Conservation (phyloP, 331 rosid species). For the Rosa hybrid region DNA sequence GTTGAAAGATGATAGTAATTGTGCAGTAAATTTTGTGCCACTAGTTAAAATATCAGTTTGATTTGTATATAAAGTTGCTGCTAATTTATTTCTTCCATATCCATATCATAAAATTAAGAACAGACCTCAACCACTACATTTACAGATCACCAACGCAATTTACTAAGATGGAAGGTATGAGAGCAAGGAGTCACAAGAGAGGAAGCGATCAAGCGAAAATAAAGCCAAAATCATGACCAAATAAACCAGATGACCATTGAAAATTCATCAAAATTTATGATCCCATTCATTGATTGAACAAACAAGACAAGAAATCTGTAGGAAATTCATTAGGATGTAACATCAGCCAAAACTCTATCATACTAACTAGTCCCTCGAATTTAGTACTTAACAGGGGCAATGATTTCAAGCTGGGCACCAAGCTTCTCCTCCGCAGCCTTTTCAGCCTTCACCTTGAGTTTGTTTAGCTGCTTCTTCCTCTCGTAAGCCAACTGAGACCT, state of each 20-base stretch:
- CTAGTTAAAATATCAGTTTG: too few relatives aligned
- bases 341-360: conserved; percentile 26
- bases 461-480: conserved; percentile 70
- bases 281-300: not conserved
- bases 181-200: too few relatives aligned
- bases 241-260: not conserved
- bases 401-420: conserved; percentile 56
- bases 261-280: conserved; percentile 14
- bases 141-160: too few relatives aligned
- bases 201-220: too few relatives aligned
- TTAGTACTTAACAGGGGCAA: conserved; percentile 62
- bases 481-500: conserved; percentile 52
- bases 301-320: conserved; percentile 22
- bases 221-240: too few relatives aligned
- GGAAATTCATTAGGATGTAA: conserved; percentile 17
- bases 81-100: too few relatives aligned
- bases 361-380: conserved; percentile 11
- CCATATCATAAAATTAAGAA: too few relatives aligned
- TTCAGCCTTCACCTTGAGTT: conserved; percentile 60
- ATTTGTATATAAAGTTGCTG: too few relatives aligned
- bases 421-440: conserved; percentile 62
- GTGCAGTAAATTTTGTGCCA: too few relatives aligned
- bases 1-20: too few relatives aligned
- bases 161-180: too few relatives aligned
- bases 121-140: too few relatives aligned